phyloP scores from a whole-genome alignment of 2,329 filamentous ascomycete species.

The Colletotrichum falcatum region DNA sequence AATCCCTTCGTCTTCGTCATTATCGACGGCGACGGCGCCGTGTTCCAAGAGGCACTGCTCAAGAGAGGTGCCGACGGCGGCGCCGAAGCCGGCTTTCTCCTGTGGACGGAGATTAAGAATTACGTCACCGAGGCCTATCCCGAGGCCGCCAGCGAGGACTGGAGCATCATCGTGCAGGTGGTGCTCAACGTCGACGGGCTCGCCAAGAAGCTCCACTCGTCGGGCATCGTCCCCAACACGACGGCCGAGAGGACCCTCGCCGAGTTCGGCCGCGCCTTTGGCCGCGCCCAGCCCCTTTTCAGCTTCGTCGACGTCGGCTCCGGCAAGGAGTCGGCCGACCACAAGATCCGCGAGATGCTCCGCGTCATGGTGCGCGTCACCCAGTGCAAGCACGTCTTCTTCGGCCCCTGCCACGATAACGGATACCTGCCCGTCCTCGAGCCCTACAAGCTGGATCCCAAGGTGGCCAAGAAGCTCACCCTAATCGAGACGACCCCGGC shows the following conservation, averaged over 20 bases:
- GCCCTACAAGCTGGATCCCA: conserved; percentile 47
- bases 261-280: conserved; percentile 51
- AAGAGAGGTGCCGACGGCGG: conserved; percentile 49
- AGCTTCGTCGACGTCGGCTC: conserved; percentile 51
- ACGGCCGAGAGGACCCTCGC: conserved; percentile 43
- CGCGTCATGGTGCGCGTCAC: conserved; percentile 49
- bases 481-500: conserved; percentile 49
- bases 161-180: conserved; percentile 50
- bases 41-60: conserved; percentile 51
- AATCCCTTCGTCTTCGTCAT: conserved; percentile 50
- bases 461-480: conserved; percentile 46
- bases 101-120: conserved; percentile 44
- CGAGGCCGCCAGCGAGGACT: conserved; percentile 47
- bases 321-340: conserved; percentile 51
- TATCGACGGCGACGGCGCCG: conserved; percentile 52
- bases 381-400: conserved; percentile 50
- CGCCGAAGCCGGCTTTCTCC: conserved; percentile 48
- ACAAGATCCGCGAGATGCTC: conserved; percentile 51
- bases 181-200: conserved; percentile 51
- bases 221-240: conserved; percentile 44
- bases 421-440: conserved; percentile 51
- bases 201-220: conserved; percentile 46
- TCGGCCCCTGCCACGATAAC: conserved; percentile 51
- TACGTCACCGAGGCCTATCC: conserved; percentile 45
- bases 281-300: conserved; percentile 50